Evolutionary conservation across 441 rosid species (phyloP).

Genomic region (Adansonia gregorii): DNA sequence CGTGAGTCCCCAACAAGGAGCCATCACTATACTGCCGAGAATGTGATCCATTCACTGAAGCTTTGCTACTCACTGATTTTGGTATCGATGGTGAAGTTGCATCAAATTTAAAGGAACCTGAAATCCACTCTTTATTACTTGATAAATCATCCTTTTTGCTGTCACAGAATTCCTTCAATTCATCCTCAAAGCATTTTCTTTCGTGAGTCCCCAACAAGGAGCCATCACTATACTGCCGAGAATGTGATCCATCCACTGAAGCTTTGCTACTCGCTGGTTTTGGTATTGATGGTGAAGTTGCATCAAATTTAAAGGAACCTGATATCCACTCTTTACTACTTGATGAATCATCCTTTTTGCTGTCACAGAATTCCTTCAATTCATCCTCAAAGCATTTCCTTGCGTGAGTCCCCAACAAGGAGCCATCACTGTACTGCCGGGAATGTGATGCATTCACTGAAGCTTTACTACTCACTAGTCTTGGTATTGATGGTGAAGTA

Average conservation of each 20-base stretch:
- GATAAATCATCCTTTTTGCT: slow-evolving; percentile 36
- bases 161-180: slow-evolving; percentile 32
- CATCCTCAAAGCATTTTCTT: slow-evolving; percentile 37
- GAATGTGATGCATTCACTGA: slow-evolving; percentile 46
- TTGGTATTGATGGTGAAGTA: slow-evolving; percentile 37
- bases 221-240: slow-evolving; percentile 55
- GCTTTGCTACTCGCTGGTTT: slow-evolving; percentile 29
- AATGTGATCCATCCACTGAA: slow-evolving; percentile 43
- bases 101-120: slow-evolving; percentile 27
- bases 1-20: too few species aligned
- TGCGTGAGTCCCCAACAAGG: slow-evolving; percentile 41
- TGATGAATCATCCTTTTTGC: slow-evolving; percentile 35
- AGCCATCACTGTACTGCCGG: slow-evolving; percentile 54
- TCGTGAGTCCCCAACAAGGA: slow-evolving; percentile 43
- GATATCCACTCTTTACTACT: slow-evolving; percentile 36
- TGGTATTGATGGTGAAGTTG: slow-evolving; percentile 40
- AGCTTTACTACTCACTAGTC: slow-evolving; percentile 29
- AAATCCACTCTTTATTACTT: slow-evolving; percentile 34
- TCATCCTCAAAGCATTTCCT: slow-evolving; percentile 39
- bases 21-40: too few species aligned
- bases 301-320: slow-evolving; percentile 30
- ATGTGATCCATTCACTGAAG: too few species aligned
- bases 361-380: slow-evolving; percentile 32
- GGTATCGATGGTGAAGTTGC: too few species aligned
- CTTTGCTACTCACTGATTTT: too few species aligned